phyloP scores from a whole-genome alignment of 2,329 filamentous ascomycete species.

The Neospermospora avenae region DNA sequence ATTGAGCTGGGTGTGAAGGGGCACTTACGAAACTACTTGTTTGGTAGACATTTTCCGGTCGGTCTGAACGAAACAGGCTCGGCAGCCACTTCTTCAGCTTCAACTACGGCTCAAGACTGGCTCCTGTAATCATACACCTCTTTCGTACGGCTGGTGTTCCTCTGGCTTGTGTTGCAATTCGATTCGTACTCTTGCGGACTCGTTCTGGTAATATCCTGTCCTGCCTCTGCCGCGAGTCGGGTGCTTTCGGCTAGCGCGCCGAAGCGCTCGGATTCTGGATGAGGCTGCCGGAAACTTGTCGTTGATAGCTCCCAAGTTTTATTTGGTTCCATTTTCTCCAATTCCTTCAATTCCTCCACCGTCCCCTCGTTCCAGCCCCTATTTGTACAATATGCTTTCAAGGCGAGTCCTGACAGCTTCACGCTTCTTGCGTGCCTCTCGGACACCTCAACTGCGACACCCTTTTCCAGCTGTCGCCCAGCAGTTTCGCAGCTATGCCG shows the following conservation, averaged over 20 bases:
- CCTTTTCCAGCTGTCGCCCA: slow-evolving; percentile 45
- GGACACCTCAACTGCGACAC: slow-evolving; percentile 35
- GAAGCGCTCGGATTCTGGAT: too few relatives aligned
- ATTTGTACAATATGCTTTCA: slow-evolving; percentile 31
- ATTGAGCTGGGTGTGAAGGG: background rate
- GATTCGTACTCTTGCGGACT: too few relatives aligned
- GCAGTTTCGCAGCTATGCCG: slow-evolving; percentile 66
- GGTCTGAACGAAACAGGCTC: slow-evolving; percentile 1
- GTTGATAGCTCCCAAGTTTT: slow-evolving; percentile 4
- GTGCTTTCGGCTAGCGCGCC: too few relatives aligned
- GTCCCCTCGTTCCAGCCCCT: slow-evolving; percentile 12
- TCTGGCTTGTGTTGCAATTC: background rate
- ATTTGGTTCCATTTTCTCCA: slow-evolving; percentile 1
- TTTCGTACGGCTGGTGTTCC: background rate
- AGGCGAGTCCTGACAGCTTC: slow-evolving; percentile 34
- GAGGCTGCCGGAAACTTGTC: background rate
- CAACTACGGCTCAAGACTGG: slow-evolving; percentile 3
- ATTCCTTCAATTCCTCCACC: slow-evolving; percentile 22
- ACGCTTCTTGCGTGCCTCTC: slow-evolving; percentile 32
- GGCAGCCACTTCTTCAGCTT: slow-evolving; percentile 6
- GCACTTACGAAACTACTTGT: slow-evolving; percentile 34
- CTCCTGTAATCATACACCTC: slow-evolving; percentile 4
- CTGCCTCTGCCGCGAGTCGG: too few relatives aligned
- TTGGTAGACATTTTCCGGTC: slow-evolving; percentile 35
- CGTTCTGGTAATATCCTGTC: slow-evolving; percentile 12